Conservation (phyloP, 108 stramenopile species). For the Stephanodiscus triporus region DNA sequence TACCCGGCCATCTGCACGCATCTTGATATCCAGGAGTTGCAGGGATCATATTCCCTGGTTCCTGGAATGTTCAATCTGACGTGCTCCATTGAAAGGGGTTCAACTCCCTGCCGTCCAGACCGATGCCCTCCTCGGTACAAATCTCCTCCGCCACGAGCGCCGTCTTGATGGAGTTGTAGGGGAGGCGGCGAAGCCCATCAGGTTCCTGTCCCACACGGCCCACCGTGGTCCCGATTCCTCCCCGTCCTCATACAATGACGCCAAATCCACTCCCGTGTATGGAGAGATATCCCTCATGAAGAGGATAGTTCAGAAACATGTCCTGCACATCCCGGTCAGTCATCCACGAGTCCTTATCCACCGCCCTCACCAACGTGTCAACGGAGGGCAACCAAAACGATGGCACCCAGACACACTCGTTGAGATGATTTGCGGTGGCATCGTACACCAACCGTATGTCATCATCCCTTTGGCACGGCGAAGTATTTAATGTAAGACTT, state of each 20-base stretch:
- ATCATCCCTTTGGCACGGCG: constrained; percentile 35
- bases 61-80: constrained; percentile 54
- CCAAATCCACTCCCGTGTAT: constrained; percentile 35
- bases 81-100: constrained; percentile 52
- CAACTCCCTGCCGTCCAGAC: not conserved
- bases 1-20: constrained; percentile 35
- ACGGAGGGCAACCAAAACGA: constrained; percentile 51
- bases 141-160: constrained; percentile 34
- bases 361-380: not conserved
- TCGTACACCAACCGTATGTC: constrained; percentile 42
- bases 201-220: constrained; percentile 35
- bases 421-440: constrained; percentile 47
- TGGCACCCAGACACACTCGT: constrained; percentile 46
- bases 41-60: constrained; percentile 27
- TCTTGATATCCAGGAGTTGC: constrained; percentile 40
- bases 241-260: too few species aligned
- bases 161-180: constrained; percentile 38
- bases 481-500: constrained; percentile 39
- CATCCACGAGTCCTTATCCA: not conserved
- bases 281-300: constrained; percentile 22
- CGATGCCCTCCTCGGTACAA: not conserved
- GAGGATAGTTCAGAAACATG: not conserved
- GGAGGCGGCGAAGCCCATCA: constrained; percentile 53
- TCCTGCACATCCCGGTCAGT: not conserved
- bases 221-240: not conserved